These are phyloP conservation scores for Veloboletus limbatus DNA, from an alignment of 1,284 basidiomycete species.

Conservation along the genomic window DNA sequence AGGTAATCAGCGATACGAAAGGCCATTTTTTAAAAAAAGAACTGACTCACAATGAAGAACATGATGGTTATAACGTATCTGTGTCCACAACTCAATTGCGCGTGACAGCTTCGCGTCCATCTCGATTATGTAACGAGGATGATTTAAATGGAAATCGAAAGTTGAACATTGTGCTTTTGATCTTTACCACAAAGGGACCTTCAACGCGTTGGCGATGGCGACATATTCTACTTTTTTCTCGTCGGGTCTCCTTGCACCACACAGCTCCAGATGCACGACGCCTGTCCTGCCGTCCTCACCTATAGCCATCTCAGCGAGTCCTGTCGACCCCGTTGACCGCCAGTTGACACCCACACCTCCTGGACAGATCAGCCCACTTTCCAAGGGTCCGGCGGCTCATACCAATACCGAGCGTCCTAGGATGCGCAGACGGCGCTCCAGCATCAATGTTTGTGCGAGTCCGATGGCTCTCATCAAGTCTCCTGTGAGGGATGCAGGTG, in stretches of 20 bases:
- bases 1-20: not conserved
- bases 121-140: slow-evolving; percentile 18
- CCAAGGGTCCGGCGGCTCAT: slow-evolving; percentile 13
- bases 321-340: slow-evolving; percentile 37
- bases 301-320: slow-evolving; percentile 27
- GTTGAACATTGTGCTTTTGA: slow-evolving; percentile 16
- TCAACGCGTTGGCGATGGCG: slow-evolving; percentile 33
- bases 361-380: slow-evolving; percentile 9
- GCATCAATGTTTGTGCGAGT: slow-evolving; percentile 44
- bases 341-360: slow-evolving; percentile 38
- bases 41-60: slow-evolving; percentile 73
- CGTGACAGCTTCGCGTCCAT: slow-evolving; percentile 10
- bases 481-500: slow-evolving; percentile 43
- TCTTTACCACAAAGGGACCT: not conserved
- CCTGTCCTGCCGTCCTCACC: slow-evolving; percentile 38
- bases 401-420: slow-evolving; percentile 24
- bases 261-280: slow-evolving; percentile 27
- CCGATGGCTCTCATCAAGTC: slow-evolving; percentile 53
- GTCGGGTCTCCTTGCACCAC: slow-evolving; percentile 54
- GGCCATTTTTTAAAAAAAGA: too few species aligned
- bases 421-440: slow-evolving; percentile 53
- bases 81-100: not conserved
- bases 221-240: slow-evolving; percentile 61
- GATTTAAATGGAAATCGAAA: slow-evolving; percentile 15
- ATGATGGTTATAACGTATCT: too few species aligned